Evolutionary conservation across 176 grass and related monocot genomes (phyloP).

Genomic region (Avena insularis): DNA sequence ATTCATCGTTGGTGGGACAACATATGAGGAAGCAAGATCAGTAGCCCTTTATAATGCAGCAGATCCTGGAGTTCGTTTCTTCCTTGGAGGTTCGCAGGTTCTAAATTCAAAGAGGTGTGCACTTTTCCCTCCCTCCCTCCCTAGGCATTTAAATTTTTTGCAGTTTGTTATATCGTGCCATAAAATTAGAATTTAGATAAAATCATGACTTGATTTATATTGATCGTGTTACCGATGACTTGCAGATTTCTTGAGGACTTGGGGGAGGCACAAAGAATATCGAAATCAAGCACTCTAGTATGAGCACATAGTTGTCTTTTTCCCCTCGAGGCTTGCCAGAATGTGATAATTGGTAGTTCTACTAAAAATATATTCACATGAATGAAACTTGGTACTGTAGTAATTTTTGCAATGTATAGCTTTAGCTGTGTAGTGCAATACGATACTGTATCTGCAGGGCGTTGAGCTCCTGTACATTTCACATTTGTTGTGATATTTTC

Average conservation of each 20-base stretch:
- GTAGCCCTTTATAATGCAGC: slow-evolving; percentile 85
- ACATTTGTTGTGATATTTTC: background rate
- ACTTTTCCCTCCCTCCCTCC: too few species aligned
- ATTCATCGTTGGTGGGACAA: slow-evolving; percentile 96
- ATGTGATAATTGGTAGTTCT: slow-evolving; percentile 36
- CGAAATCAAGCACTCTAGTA: slow-evolving; percentile 65
- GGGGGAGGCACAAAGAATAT: slow-evolving; percentile 91
- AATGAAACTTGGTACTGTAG: slow-evolving; percentile 5
- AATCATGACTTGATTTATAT: slow-evolving; percentile 8
- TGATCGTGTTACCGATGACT: slow-evolving; percentile 22
- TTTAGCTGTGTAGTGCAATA: slow-evolving; percentile 33
- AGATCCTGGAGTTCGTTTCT: slow-evolving; percentile 87
- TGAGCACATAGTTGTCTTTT: slow-evolving; percentile 25
- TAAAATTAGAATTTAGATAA: background rate
- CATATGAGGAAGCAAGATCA: slow-evolving; percentile 87
- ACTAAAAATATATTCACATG: slow-evolving; percentile 17
- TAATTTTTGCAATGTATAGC: slow-evolving; percentile 43
- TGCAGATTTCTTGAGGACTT: slow-evolving; percentile 94
- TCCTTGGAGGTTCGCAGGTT: slow-evolving; percentile 90
- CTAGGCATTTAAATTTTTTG: background rate
- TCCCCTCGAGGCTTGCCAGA: slow-evolving; percentile 18
- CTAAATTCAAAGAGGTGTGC: slow-evolving; percentile 87
- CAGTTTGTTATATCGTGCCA: background rate
- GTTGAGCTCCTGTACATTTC: slow-evolving; percentile 25
- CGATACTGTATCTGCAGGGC: slow-evolving; percentile 6